A percentile compares a stretch with the other conserved stretches of the same genome.
These are phyloP conservation scores for Penicillium goetzii DNA, from an alignment of 495 filamentous ascomycete species.

Conservation along the genomic window DNA sequence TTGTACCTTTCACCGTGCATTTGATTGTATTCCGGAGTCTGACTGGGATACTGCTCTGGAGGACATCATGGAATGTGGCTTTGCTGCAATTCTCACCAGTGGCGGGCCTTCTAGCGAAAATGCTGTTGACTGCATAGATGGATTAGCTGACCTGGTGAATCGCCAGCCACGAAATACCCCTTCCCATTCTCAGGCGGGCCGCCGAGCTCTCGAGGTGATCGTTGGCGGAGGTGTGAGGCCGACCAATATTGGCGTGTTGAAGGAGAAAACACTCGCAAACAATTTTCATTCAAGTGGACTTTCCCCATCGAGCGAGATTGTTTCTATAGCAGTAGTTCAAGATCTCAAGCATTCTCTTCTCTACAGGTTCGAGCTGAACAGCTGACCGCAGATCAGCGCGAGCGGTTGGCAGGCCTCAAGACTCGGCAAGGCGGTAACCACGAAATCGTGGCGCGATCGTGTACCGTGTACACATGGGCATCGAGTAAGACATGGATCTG, in stretches of 20 bases:
- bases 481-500: not conserved
- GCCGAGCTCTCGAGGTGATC: conserved; percentile 31
- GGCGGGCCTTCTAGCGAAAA: conserved; percentile 40
- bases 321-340: not conserved
- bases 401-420: not conserved
- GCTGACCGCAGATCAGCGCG: not conserved
- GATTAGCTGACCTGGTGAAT: conserved; percentile 15
- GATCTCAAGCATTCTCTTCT: not conserved
- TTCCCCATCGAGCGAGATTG: not conserved
- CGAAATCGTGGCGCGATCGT: not conserved
- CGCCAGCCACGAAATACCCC: not conserved
- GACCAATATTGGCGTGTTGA: conserved; percentile 37
- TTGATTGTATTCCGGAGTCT: conserved; percentile 45
- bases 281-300: conserved; percentile 50
- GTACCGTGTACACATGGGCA: not conserved
- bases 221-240: conserved; percentile 47
- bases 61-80: conserved; percentile 46
- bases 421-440: not conserved
- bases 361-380: not conserved
- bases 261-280: conserved; percentile 25
- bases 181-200: not conserved
- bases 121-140: conserved; percentile 25
- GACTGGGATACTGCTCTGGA: conserved; percentile 34
- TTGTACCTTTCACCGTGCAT: conserved; percentile 60
- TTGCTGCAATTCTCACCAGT: conserved; percentile 50